These are phyloP conservation scores for Eutypa lata DNA, from an alignment of 2,329 filamentous ascomycete genomes.

Conservation along the genomic window DNA sequence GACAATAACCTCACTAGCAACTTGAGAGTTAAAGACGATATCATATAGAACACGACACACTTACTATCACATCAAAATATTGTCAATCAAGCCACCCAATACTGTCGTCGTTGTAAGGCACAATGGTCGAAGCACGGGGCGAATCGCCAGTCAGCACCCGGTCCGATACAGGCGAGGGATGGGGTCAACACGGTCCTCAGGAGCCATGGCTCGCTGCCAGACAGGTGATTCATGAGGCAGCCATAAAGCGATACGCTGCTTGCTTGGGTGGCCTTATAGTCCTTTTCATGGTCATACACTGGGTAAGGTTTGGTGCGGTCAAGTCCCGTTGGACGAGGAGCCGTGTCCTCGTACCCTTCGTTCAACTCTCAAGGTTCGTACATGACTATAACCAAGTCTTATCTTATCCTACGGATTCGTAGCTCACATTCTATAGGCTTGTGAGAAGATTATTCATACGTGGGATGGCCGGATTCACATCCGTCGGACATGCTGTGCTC, in stretches of 20 bases:
- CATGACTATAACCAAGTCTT: not conserved
- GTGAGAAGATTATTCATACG: constrained; percentile 24
- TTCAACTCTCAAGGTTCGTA: constrained; percentile 19
- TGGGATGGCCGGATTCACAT: constrained; percentile 35
- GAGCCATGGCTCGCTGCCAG: not conserved
- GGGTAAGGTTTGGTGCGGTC: not conserved
- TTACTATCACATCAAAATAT: too few relatives aligned
- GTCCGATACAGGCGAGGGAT: not conserved
- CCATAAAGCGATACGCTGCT: not conserved
- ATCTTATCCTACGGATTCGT: not conserved
- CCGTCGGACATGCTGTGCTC: constrained; percentile 34
- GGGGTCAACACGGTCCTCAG: not conserved
- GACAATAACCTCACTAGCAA: too few relatives aligned
- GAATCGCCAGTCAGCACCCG: not conserved
- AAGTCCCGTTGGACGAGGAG: not conserved
- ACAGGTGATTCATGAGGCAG: not conserved
- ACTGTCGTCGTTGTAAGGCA: not conserved
- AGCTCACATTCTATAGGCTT: constrained; percentile 11
- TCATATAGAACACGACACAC: too few relatives aligned
- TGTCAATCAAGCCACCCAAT: too few relatives aligned
- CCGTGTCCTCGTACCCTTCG: constrained; percentile 6
- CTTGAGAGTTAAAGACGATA: too few relatives aligned
- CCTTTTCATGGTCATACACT: not conserved
- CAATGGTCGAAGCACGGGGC: not conserved
- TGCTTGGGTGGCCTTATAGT: not conserved